These are phyloP conservation scores for Candida vaughaniae DNA, from an alignment of 805 yeast genomes.

Conservation along the genomic window DNA sequence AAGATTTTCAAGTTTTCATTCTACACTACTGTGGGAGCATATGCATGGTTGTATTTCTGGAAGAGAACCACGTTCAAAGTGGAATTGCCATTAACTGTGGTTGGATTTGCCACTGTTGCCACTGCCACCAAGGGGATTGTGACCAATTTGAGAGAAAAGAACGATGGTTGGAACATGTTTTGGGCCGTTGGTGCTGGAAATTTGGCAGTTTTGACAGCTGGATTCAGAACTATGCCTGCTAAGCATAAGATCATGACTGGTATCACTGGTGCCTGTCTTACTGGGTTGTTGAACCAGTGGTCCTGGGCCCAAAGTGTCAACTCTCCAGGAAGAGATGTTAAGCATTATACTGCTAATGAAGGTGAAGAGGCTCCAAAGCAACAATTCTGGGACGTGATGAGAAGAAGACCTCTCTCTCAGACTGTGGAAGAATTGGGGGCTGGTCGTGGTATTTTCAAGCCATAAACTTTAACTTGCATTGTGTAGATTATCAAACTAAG, in stretches of 20 bases:
- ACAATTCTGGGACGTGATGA: constrained; percentile 77
- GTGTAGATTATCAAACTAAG: constrained; percentile 3
- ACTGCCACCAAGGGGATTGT: constrained; percentile 48
- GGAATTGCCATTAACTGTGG: constrained; percentile 38
- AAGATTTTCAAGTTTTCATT: constrained; percentile 46
- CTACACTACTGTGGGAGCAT: constrained; percentile 49
- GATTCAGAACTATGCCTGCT: constrained; percentile 40
- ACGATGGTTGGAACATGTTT: constrained; percentile 61
- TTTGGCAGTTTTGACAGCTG: constrained; percentile 44
- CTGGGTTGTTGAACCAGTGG: constrained; percentile 38
- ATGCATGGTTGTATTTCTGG: constrained; percentile 46
- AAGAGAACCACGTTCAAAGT: constrained; percentile 42
- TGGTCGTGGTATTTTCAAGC: constrained; percentile 56
- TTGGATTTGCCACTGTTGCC: constrained; percentile 50
- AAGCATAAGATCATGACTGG: constrained; percentile 43
- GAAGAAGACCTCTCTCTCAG: constrained; percentile 80
- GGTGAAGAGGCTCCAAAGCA: constrained; percentile 31
- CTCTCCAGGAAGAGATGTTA: constrained; percentile 38
- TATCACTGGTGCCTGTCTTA: constrained; percentile 36
- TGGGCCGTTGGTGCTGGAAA: constrained; percentile 61
- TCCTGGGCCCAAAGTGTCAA: constrained; percentile 42
- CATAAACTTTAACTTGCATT: constrained; percentile 14
- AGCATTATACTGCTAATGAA: constrained; percentile 40
- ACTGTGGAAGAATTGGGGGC: constrained; percentile 74
- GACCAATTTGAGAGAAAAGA: constrained; percentile 60